Evolutionary conservation across 768 basidiomycete species (phyloP).

Genomic region (Megacollybia marginata): DNA sequence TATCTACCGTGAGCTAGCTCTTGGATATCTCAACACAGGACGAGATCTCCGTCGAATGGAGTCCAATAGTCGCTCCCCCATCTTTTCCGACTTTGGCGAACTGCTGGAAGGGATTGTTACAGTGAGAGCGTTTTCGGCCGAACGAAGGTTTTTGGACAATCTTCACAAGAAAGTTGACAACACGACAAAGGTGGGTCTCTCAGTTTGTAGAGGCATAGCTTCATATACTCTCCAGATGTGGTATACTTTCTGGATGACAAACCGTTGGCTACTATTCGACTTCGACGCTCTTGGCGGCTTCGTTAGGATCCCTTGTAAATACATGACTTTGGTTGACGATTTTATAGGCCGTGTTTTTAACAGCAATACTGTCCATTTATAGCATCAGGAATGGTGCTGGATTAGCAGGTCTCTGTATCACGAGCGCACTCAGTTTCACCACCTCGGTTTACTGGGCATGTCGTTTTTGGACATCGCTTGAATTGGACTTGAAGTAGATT

Average conservation of each 20-base stretch:
- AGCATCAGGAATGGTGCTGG: conserved; percentile 48
- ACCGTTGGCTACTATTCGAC: conserved; percentile 76
- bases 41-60: conserved; percentile 88
- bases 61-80: conserved; percentile 78
- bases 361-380: conserved; percentile 69
- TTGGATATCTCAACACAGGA: conserved; percentile 73
- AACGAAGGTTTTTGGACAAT: conserved; percentile 67
- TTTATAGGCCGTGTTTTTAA: conserved; percentile 52
- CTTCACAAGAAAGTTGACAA: conserved; percentile 68
- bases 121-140: conserved; percentile 84
- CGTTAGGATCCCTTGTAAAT: background rate
- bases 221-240: conserved; percentile 46
- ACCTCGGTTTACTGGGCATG: conserved; percentile 45
- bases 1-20: conserved; percentile 61
- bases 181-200: conserved; percentile 57
- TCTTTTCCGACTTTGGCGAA: conserved; percentile 78
- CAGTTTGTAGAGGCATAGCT: background rate
- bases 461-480: conserved; percentile 51
- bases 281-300: conserved; percentile 71
- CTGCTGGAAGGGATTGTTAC: conserved; percentile 88
- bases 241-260: conserved; percentile 88
- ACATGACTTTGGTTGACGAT: background rate
- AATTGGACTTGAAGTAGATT: conserved; percentile 63
- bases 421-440: conserved; percentile 54
- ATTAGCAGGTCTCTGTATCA: conserved; percentile 66